Percentiles rank a stretch among this genome's conserved stretches.
Evolutionary conservation across 305 asterid genomes (phyloP).

Genomic region (Plantago coronopus): DNA sequence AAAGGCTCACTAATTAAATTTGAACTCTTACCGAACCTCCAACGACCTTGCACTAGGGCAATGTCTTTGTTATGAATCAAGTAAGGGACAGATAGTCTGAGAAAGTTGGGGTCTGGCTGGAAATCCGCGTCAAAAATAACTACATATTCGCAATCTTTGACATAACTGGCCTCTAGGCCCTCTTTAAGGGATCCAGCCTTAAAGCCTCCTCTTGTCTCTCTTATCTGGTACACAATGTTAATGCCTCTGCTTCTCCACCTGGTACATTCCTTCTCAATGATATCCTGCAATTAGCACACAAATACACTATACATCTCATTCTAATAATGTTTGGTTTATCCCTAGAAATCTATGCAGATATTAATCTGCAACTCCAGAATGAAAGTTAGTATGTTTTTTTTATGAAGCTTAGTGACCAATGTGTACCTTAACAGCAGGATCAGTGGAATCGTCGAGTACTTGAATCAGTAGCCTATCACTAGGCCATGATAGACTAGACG

Average conservation of each 20-base stretch:
- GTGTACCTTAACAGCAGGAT: constrained; percentile 60
- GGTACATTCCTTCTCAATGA: constrained; percentile 63
- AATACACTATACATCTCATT: not conserved
- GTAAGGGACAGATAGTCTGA: constrained; percentile 66
- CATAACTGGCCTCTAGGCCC: constrained; percentile 62
- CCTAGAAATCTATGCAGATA: too few species aligned
- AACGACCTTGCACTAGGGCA: constrained; percentile 78
- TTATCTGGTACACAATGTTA: constrained; percentile 58
- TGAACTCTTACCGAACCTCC: constrained; percentile 68
- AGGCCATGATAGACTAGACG: constrained; percentile 69
- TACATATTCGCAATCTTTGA: constrained; percentile 64
- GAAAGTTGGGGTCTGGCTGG: constrained; percentile 73
- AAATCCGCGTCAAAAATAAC: constrained; percentile 83
- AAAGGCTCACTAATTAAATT: not conserved
- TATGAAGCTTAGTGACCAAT: too few species aligned
- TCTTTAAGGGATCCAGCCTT: constrained; percentile 82
- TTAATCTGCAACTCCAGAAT: too few species aligned
- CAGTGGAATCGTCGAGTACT: constrained; percentile 83
- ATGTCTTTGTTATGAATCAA: constrained; percentile 63
- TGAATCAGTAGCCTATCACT: constrained; percentile 63
- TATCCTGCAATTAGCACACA: constrained; percentile 32
- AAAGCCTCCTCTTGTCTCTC: constrained; percentile 76
- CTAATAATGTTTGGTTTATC: too few species aligned
- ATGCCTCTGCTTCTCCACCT: constrained; percentile 60
- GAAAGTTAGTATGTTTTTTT: too few species aligned